phyloP scores from a whole-genome alignment of 768 basidiomycete genomes.

The Collybia sp. region DNA sequence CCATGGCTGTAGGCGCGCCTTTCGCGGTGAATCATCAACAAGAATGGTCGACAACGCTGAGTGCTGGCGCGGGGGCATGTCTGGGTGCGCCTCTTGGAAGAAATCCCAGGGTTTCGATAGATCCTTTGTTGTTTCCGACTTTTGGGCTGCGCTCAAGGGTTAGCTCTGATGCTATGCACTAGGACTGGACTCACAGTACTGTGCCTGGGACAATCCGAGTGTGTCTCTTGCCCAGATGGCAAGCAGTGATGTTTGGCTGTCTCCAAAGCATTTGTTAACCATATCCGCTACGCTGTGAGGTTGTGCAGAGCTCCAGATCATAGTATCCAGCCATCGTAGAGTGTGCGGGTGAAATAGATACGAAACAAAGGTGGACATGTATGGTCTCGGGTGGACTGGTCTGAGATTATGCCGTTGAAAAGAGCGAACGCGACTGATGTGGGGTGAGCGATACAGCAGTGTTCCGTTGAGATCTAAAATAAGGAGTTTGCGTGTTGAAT shows the following conservation, averaged over 20 bases:
- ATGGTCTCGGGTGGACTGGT: constrained; percentile 56
- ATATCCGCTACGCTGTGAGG: constrained; percentile 75
- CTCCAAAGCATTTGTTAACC: constrained; percentile 59
- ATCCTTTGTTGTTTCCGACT: constrained; percentile 66
- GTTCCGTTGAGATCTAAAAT: constrained; percentile 77
- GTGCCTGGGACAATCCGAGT: constrained; percentile 52
- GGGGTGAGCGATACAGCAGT: constrained; percentile 56
- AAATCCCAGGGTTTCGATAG: constrained; percentile 61
- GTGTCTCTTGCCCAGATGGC: constrained; percentile 82
- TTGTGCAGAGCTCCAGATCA: constrained; percentile 89
- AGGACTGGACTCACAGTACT: constrained; percentile 55
- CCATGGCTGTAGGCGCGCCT: constrained; percentile 66
- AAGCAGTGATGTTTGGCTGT: constrained; percentile 33
- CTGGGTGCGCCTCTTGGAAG: constrained; percentile 11
- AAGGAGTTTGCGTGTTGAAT: constrained; percentile 52
- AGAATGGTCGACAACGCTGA: constrained; percentile 44
- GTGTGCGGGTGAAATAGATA: constrained; percentile 63
- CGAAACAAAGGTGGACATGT: constrained; percentile 51
- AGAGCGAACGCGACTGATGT: constrained; percentile 13
- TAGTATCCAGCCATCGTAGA: constrained; percentile 69
- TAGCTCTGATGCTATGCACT: not conserved
- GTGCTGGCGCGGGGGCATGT: constrained; percentile 17
- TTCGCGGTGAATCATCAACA: constrained; percentile 52
- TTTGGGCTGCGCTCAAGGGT: constrained; percentile 28
- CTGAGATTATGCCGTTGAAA: constrained; percentile 24